These are phyloP conservation scores for Fraxinus angustifolia DNA, from an alignment of 305 asterid species.

Conservation along the genomic window DNA sequence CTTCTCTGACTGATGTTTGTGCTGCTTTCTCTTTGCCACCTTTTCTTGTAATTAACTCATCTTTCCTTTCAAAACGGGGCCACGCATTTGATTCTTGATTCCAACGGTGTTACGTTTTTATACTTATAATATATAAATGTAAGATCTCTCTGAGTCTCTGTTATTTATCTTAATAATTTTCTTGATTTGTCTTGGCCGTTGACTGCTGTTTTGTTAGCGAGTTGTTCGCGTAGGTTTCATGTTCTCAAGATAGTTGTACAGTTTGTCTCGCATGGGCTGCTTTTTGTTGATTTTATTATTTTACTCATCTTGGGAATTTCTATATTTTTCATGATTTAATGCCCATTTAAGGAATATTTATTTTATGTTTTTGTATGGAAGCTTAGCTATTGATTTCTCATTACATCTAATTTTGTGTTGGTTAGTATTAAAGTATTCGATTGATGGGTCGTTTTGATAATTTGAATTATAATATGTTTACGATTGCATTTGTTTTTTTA, in stretches of 20 bases:
- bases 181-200: conserved; percentile 1
- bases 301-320: background rate
- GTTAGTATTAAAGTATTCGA: background rate
- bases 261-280: background rate
- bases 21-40: conserved; percentile 44
- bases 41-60: conserved; percentile 38
- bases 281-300: background rate
- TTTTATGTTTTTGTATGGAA: background rate
- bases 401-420: background rate
- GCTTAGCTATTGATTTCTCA: background rate
- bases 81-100: conserved; percentile 19
- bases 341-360: background rate
- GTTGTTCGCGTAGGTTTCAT: conserved; percentile 11
- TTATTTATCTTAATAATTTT: conserved; percentile 7
- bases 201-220: conserved; percentile 14
- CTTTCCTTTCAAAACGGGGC: conserved; percentile 1
- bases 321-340: background rate
- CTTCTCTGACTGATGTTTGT: conserved; percentile 5
- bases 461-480: background rate
- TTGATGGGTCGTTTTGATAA: background rate
- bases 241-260: background rate
- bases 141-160: conserved; percentile 27
- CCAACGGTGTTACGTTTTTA: conserved; percentile 17
- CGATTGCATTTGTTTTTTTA: background rate
- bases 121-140: conserved; percentile 24